Percentiles rank a stretch among this genome's conserved stretches.
phyloP scores from a whole-genome alignment of 2,329 filamentous ascomycete species.

The Calonectria naviculata region DNA sequence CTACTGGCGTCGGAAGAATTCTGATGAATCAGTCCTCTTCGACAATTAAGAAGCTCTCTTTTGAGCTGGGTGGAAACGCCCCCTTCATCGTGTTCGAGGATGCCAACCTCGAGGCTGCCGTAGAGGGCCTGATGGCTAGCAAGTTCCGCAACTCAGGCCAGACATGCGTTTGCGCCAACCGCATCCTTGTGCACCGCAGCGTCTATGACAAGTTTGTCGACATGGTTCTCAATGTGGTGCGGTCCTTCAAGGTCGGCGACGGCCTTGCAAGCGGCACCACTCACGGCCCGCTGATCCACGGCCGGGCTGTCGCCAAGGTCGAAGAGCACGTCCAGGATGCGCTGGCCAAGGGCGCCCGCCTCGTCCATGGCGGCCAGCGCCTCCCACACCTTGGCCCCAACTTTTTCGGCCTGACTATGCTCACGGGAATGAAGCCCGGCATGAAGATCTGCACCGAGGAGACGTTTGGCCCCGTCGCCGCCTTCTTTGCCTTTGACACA shows the following conservation, averaged over 20 bases:
- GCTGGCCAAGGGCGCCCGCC: slow-evolving; percentile 67
- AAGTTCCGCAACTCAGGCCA: slow-evolving; percentile 81
- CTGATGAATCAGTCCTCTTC: slow-evolving; percentile 78
- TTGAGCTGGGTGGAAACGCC: slow-evolving; percentile 80
- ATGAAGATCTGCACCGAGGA: slow-evolving; percentile 77
- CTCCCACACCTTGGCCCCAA: slow-evolving; percentile 71
- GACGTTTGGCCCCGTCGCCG: slow-evolving; percentile 79
- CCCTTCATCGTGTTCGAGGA: slow-evolving; percentile 84
- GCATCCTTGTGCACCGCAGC: slow-evolving; percentile 68
- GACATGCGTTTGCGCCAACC: slow-evolving; percentile 75
- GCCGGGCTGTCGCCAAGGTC: slow-evolving; percentile 71
- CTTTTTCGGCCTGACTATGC: slow-evolving; percentile 77
- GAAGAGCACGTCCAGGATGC: slow-evolving; percentile 72
- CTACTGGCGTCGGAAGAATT: slow-evolving; percentile 52
- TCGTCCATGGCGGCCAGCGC: slow-evolving; percentile 67
- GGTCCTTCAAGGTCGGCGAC: slow-evolving; percentile 66
- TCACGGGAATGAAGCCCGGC: slow-evolving; percentile 73
- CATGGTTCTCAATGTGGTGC: slow-evolving; percentile 62
- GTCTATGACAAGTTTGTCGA: slow-evolving; percentile 68
- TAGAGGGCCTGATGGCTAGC: slow-evolving; percentile 72
- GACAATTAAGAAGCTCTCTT: slow-evolving; percentile 79
- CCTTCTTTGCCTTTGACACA: slow-evolving; percentile 75
- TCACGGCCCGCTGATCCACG: slow-evolving; percentile 73
- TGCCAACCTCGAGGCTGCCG: slow-evolving; percentile 75
- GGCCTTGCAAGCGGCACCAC: slow-evolving; percentile 67